Conservation (phyloP, 1,284 basidiomycete genomes). For the Ustilago nuda region DNA sequence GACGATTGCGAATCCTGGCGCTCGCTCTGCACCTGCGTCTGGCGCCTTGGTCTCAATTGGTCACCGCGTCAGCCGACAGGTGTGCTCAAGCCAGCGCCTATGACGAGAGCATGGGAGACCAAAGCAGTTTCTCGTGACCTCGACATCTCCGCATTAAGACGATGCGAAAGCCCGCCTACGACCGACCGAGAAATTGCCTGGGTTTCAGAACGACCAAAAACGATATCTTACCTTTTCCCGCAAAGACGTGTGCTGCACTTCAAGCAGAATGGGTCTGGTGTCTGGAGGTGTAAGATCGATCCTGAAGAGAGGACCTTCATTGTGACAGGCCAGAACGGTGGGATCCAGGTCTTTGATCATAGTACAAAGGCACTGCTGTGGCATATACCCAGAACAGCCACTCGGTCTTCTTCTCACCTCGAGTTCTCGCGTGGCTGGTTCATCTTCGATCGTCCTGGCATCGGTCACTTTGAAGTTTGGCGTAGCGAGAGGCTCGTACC, state of each 20-base stretch:
- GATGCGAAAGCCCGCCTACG: background rate
- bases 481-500: constrained; percentile 50
- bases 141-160: background rate
- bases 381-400: constrained; percentile 38
- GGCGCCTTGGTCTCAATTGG: constrained; percentile 45
- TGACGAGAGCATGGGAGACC: background rate
- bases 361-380: constrained; percentile 45
- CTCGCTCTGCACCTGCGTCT: constrained; percentile 35
- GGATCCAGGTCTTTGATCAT: constrained; percentile 40
- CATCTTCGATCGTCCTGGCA: constrained; percentile 53
- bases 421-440: constrained; percentile 60
- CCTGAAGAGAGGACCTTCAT: constrained; percentile 55
- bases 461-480: constrained; percentile 61
- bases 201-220: background rate
- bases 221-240: constrained; percentile 18
- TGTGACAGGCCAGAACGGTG: constrained; percentile 37
- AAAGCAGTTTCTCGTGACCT: background rate
- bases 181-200: background rate
- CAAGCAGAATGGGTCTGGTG: constrained; percentile 15
- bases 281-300: constrained; percentile 63
- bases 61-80: constrained; percentile 5
- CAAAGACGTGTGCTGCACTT: constrained; percentile 10
- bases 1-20: constrained; percentile 32
- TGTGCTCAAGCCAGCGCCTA: background rate
- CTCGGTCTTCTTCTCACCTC: constrained; percentile 52